Evolutionary conservation across 2,329 filamentous ascomycete species (phyloP), one percentile per base, ranked within the genome.

Genomic region (Fusarium floridanum): DNA sequence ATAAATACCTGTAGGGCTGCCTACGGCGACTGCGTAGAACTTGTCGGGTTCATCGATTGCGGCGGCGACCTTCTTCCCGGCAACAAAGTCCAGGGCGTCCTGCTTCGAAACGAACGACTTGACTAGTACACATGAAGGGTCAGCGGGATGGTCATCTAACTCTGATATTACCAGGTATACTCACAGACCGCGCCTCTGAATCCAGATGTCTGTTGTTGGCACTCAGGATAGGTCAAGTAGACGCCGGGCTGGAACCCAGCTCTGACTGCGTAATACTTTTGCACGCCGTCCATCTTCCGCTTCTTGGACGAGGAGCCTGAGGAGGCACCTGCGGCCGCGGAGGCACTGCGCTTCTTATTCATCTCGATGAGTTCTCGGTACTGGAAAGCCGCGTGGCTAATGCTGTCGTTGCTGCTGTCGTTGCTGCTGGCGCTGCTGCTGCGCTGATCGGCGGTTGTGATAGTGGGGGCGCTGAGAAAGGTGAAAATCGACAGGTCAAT

Each of bases 21-120:
- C 91, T 6, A 89, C 84, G 1, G 90, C 91, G 7, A 92, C 89
- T 5, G 87, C 91, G 78, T 92, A 92, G 81, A 87, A 92, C 59
- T 84, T 86, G 60, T 85, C 79, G 55, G 86, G 84, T 68, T 85
- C 81, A 57, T 84, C 77, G 45, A 85, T 81, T 24, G 84, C 78
- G 22, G 83, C 78, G 17, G 83, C 79, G 7, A 81, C 78, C 29
- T 81, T 79, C 74, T 88, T 88, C 56, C 94, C 93, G 1, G 88
- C 90, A 29, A 94, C 87, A 80, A 94, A 98, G 2, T 90, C 91
- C 78, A 93, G 89, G n/a, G 96, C 96, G 69, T 98, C 95, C 72
- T 91, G 88, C 68, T 88, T 85, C 1, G 89, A 91, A 11, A 87
- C 84, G 80, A 98, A 98, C 2, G 93, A 94, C 84, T 97, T 96